These are phyloP conservation scores for Arbutus unedo DNA, from an alignment of 148 eudicot genomes.

Conservation along the genomic window DNA sequence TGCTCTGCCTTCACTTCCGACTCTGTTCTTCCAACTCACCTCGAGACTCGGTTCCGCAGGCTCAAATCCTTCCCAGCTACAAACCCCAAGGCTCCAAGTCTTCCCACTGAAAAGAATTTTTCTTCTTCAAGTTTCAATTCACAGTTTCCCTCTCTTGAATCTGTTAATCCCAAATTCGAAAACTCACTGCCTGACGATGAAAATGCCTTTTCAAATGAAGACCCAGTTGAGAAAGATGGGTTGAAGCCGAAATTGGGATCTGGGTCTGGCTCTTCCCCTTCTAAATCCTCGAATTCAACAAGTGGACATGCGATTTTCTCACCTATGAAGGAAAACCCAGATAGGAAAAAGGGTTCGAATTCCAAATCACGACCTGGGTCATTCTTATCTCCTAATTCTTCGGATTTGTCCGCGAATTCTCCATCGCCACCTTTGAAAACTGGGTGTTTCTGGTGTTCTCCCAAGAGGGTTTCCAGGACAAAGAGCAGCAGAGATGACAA, in stretches of 20 bases:
- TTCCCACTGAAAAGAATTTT: background rate
- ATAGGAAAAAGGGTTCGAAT: slow-evolving; percentile 24
- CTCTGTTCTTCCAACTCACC: slow-evolving; percentile 67
- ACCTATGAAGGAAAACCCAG: slow-evolving; percentile 24
- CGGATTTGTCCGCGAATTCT: slow-evolving; percentile 27
- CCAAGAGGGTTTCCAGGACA: slow-evolving; percentile 50
- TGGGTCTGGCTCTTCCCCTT: slow-evolving; percentile 37
- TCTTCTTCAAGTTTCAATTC: slow-evolving; percentile 14
- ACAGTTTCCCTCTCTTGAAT: slow-evolving; percentile 27
- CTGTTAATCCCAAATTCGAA: slow-evolving; percentile 20
- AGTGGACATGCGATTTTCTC: slow-evolving; percentile 29
- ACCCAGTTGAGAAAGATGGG: slow-evolving; percentile 7
- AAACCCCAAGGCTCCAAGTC: background rate
- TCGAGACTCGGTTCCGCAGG: slow-evolving; percentile 65
- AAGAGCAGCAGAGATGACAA: slow-evolving; percentile 40
- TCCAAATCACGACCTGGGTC: slow-evolving; percentile 30
- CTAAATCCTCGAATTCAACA: slow-evolving; percentile 31
- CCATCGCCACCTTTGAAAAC: slow-evolving; percentile 42
- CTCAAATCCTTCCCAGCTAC: slow-evolving; percentile 70
- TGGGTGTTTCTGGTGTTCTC: slow-evolving; percentile 86
- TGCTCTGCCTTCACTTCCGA: slow-evolving; percentile 56
- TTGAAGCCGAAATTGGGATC: slow-evolving; percentile 18
- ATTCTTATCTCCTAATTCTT: slow-evolving; percentile 28
- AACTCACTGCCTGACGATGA: slow-evolving; percentile 20
- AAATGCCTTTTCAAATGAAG: background rate